phyloP scores from a whole-genome alignment of 2,329 filamentous ascomycete genomes.

The Juglanconis juglandina region DNA sequence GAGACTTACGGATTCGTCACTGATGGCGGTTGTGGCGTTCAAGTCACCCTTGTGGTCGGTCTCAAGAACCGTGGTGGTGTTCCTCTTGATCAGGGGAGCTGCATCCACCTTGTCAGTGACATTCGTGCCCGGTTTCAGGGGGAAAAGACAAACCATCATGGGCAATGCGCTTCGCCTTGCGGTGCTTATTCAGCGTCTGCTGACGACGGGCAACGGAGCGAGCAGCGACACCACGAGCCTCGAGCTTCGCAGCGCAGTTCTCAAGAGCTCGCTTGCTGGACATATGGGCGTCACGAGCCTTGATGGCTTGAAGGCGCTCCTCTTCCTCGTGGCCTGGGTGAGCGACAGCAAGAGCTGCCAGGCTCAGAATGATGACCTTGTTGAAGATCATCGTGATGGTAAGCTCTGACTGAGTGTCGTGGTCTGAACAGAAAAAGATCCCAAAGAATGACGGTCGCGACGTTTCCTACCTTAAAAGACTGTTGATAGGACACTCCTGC shows the following conservation, averaged over 20 bases:
- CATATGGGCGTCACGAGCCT: background rate
- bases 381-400: conserved; percentile 10
- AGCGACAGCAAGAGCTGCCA: conserved; percentile 3
- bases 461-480: background rate
- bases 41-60: conserved; percentile 6
- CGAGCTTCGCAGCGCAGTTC: conserved; percentile 14
- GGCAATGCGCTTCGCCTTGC: conserved; percentile 3
- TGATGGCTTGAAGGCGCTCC: background rate
- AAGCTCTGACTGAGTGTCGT: no score
- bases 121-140: background rate
- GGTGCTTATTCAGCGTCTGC: conserved; percentile 1
- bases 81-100: conserved; percentile 7
- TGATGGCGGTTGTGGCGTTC: background rate
- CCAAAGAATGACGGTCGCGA: background rate
- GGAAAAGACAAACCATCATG: background rate
- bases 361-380: conserved; percentile 1
- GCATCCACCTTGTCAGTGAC: background rate
- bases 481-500: background rate
- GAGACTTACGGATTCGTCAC: conserved; percentile 1
- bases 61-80: conserved; percentile 4
- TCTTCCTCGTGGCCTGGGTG: conserved; percentile 11
- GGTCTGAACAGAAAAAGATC: no score
- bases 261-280: conserved; percentile 7
- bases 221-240: conserved; percentile 4
- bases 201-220: conserved; percentile 12